These are phyloP conservation scores for Vitis vinifera DNA, from an alignment of 164 flowering plant genomes.

Conservation along the genomic window DNA sequence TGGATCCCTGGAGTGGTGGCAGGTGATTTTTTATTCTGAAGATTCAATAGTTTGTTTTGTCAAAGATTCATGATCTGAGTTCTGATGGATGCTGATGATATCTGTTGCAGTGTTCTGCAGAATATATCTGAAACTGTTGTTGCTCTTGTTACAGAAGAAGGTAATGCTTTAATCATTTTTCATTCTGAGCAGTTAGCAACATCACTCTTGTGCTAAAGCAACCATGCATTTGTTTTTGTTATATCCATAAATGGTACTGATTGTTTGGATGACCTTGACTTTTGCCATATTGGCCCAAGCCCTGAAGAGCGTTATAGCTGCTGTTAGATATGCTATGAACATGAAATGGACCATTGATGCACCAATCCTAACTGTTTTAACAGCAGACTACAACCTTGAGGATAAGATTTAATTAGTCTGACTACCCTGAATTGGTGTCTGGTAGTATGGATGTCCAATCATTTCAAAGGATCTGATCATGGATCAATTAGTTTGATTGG, in stretches of 20 bases:
- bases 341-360: background rate
- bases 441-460: no score
- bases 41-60: background rate
- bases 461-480: no score
- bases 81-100: conserved; percentile 12
- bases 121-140: conserved; percentile 73
- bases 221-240: background rate
- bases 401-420: background rate
- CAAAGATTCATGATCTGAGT: background rate
- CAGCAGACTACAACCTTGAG: background rate
- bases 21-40: conserved; percentile 41
- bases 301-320: background rate
- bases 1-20: conserved; percentile 99
- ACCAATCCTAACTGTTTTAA: background rate
- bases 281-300: background rate
- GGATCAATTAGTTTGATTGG: no score
- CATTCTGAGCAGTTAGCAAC: background rate
- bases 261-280: background rate
- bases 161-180: conserved; percentile 29
- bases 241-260: background rate
- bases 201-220: background rate
- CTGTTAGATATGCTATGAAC: background rate
- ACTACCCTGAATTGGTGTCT: background rate
- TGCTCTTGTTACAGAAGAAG: conserved; percentile 81
- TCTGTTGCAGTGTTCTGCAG: conserved; percentile 70